phyloP scores from a whole-genome alignment of 495 filamentous ascomycete genomes.

The Hypoxylon fuscum region DNA sequence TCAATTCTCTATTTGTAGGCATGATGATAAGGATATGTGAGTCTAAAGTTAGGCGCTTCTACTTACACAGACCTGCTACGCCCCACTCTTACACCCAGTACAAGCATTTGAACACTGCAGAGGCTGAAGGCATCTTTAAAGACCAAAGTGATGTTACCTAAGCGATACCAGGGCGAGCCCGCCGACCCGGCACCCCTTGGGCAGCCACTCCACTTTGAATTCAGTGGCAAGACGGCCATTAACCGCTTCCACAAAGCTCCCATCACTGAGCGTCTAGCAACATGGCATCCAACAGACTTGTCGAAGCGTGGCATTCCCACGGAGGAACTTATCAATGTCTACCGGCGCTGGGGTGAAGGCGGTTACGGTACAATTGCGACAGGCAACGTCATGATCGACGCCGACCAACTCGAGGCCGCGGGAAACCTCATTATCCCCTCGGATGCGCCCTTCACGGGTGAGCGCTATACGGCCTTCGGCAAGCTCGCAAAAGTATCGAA shows the following conservation, averaged over 20 bases:
- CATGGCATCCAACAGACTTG: slow-evolving; percentile 53
- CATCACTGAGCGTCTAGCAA: slow-evolving; percentile 67
- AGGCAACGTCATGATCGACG: slow-evolving; percentile 70
- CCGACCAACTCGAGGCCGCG: slow-evolving; percentile 64
- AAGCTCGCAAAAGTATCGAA: slow-evolving; percentile 60
- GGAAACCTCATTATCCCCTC: slow-evolving; percentile 68
- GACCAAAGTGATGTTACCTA: background rate
- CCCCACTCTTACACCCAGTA: background rate
- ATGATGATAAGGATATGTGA: background rate
- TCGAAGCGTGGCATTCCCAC: slow-evolving; percentile 64
- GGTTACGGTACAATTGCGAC: slow-evolving; percentile 66
- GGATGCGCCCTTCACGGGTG: slow-evolving; percentile 56
- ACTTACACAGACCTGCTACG: background rate
- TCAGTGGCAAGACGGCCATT: slow-evolving; percentile 60
- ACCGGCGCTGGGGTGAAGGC: slow-evolving; percentile 68
- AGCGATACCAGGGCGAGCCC: slow-evolving; percentile 1
- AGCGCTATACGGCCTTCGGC: slow-evolving; percentile 67
- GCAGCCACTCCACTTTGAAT: slow-evolving; percentile 64
- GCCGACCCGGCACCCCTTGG: slow-evolving; percentile 57
- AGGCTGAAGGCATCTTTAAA: background rate
- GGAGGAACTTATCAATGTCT: slow-evolving; percentile 64
- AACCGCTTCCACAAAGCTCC: slow-evolving; percentile 70
- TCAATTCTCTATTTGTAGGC: background rate
- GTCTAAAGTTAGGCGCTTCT: background rate
- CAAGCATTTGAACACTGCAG: background rate